A percentile compares a stretch with the other conserved stretches of the same genome.
phyloP scores from a whole-genome alignment of 176 grass and related monocot genomes.

The Rhynchospora tenuis region DNA sequence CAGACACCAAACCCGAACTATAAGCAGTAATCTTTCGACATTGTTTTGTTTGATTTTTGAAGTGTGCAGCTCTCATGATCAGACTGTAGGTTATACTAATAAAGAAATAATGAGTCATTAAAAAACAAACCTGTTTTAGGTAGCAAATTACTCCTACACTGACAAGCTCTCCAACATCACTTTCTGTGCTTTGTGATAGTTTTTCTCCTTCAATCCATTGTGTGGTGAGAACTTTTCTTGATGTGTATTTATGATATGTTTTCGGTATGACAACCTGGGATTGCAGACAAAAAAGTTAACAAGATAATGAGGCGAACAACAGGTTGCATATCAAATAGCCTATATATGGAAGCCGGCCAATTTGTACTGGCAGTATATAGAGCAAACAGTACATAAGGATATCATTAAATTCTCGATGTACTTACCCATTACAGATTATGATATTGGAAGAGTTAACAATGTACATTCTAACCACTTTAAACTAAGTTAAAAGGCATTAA shows the following conservation, averaged over 20 bases:
- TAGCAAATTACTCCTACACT: slow-evolving; percentile 99
- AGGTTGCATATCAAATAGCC: not conserved
- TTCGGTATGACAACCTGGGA: slow-evolving; percentile 86
- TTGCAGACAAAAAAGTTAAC: not conserved
- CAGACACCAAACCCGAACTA: not conserved
- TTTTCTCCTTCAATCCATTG: slow-evolving; percentile 89
- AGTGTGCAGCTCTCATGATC: not conserved
- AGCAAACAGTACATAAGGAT: not conserved
- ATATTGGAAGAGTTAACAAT: not conserved
- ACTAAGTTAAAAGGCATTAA: not conserved
- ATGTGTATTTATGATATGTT: slow-evolving; percentile 81
- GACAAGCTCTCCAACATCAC: slow-evolving; percentile 85
- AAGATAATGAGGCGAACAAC: not conserved
- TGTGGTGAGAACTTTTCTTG: slow-evolving; percentile 90
- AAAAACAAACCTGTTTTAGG: slow-evolving; percentile 69
- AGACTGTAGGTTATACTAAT: not conserved
- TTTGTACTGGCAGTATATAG: not conserved
- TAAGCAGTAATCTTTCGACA: not conserved
- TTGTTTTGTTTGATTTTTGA: not conserved
- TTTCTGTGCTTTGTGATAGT: slow-evolving; percentile 89
- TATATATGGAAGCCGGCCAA: not conserved
- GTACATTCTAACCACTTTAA: not conserved
- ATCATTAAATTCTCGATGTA: not conserved
- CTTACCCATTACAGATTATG: not conserved
- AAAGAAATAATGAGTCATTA: slow-evolving; percentile 1